These are phyloP conservation scores for Exophiala calicioides DNA, from an alignment of 2,329 filamentous ascomycete species.

Conservation along the genomic window DNA sequence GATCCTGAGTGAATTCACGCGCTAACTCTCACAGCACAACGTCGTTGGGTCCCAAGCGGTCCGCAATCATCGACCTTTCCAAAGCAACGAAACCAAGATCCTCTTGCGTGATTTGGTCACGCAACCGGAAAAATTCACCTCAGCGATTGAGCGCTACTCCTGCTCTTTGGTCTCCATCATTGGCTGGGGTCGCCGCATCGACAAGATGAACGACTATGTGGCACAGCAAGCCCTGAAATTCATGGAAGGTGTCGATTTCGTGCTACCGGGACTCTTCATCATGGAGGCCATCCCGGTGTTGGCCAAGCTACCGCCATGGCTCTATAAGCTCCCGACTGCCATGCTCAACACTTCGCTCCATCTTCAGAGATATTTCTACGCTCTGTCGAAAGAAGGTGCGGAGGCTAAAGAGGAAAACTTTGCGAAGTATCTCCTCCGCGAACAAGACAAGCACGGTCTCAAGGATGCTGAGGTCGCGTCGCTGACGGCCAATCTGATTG, in stretches of 20 bases:
- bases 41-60: constrained; percentile 59
- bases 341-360: constrained; percentile 36
- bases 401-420: constrained; percentile 41
- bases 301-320: constrained; percentile 50
- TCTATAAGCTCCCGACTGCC: constrained; percentile 18
- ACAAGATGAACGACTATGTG: constrained; percentile 56
- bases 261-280: constrained; percentile 25
- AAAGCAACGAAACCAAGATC: constrained; percentile 60
- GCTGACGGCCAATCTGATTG: constrained; percentile 47
- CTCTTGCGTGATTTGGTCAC: constrained; percentile 47
- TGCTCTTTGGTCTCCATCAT: constrained; percentile 45
- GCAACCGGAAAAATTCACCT: constrained; percentile 39
- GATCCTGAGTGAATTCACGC: not conserved
- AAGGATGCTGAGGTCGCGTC: constrained; percentile 48
- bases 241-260: constrained; percentile 26
- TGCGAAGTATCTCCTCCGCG: constrained; percentile 51
- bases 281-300: constrained; percentile 35
- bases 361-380: constrained; percentile 54
- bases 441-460: constrained; percentile 50
- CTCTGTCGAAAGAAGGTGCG: constrained; percentile 53
- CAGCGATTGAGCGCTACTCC: constrained; percentile 44
- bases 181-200: constrained; percentile 41
- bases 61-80: constrained; percentile 53
- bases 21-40: constrained; percentile 37
- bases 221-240: constrained; percentile 20